Evolutionary conservation across 768 basidiomycete genomes (phyloP).

Genomic region (Mycena kentingensis): DNA sequence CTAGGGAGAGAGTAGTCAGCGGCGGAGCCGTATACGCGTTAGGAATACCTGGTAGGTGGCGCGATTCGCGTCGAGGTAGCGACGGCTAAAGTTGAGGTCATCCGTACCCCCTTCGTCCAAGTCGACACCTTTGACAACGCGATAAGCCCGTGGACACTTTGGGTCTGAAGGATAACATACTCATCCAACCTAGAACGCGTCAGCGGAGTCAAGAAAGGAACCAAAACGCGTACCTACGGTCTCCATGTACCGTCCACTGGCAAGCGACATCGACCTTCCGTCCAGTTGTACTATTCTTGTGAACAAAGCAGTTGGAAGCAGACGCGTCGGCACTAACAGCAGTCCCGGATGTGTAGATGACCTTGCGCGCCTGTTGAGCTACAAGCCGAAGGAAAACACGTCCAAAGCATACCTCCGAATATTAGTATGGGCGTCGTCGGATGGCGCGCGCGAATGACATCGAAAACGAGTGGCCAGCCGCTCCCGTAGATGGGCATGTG

Average conservation of each 20-base stretch:
- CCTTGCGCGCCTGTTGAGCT: conserved; percentile 33
- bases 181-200: conserved; percentile 56
- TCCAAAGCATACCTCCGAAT: conserved; percentile 49
- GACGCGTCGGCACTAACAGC: conserved; percentile 48
- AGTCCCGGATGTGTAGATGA: conserved; percentile 80
- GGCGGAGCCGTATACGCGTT: neutral
- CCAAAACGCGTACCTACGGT: conserved; percentile 63
- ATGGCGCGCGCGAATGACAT: conserved; percentile 73
- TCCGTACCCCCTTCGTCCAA: conserved; percentile 27
- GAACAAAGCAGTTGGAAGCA: neutral
- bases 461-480: conserved; percentile 71
- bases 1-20: conserved; percentile 33
- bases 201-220: neutral
- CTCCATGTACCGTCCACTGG: conserved; percentile 93
- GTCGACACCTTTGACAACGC: conserved; percentile 8
- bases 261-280: conserved; percentile 72
- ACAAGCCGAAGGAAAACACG: neutral
- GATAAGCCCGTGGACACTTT: neutral
- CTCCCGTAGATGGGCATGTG: conserved; percentile 81
- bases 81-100: conserved; percentile 62
- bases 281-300: conserved; percentile 58
- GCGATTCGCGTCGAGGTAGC: conserved; percentile 80
- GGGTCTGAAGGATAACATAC: conserved; percentile 37
- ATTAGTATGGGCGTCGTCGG: conserved; percentile 76
- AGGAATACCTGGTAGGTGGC: conserved; percentile 63